phyloP scores from a whole-genome alignment of 352 stramenopile species.

The Phytophthora rubi region DNA sequence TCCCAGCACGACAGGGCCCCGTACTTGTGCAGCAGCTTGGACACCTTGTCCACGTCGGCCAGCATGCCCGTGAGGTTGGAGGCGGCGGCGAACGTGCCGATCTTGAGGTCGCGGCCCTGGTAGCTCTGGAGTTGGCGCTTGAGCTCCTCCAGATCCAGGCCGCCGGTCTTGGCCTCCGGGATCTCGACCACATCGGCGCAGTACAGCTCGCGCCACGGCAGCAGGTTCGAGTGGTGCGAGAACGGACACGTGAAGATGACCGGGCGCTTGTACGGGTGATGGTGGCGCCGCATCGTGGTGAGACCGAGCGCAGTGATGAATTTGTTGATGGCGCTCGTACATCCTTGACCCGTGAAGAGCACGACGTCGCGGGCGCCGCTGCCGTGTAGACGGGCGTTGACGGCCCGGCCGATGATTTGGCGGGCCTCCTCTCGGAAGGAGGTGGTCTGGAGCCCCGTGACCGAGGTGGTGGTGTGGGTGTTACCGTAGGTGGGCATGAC shows the following conservation, averaged over 20 bases:
- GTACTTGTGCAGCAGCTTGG: slow-evolving; percentile 90
- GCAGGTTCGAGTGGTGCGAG: slow-evolving; percentile 98
- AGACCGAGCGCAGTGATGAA: slow-evolving; percentile 79
- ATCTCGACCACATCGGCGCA: slow-evolving; percentile 83
- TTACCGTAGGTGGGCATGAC: slow-evolving; percentile 97
- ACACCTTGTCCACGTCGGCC: slow-evolving; percentile 88
- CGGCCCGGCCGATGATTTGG: slow-evolving; percentile 92
- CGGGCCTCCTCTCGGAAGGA: slow-evolving; percentile 95
- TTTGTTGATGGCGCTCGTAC: slow-evolving; percentile 88
- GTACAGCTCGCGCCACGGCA: slow-evolving; percentile 95
- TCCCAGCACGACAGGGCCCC: slow-evolving; percentile 95
- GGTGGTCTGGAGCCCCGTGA: slow-evolving; percentile 87
- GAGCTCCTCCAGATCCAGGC: slow-evolving; percentile 74
- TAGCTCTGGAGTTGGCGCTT: slow-evolving; percentile 56
- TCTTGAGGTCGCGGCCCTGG: slow-evolving; percentile 57
- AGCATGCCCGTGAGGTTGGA: slow-evolving; percentile 97
- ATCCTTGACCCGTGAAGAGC: slow-evolving; percentile 92
- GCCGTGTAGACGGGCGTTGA: slow-evolving; percentile 88
- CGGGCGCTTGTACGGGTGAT: slow-evolving; percentile 46
- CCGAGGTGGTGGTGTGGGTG: slow-evolving; percentile 94
- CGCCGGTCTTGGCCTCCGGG: slow-evolving; percentile 50
- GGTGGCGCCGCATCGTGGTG: slow-evolving; percentile 42
- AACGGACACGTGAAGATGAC: slow-evolving; percentile 95
- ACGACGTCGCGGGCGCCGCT: slow-evolving; percentile 92
- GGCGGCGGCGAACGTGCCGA: slow-evolving; percentile 93